Evolutionary conservation across 176 grass and related monocot genomes (phyloP), one percentile per base, ranked within the genome.

Genomic region (Raddia guianensis): DNA sequence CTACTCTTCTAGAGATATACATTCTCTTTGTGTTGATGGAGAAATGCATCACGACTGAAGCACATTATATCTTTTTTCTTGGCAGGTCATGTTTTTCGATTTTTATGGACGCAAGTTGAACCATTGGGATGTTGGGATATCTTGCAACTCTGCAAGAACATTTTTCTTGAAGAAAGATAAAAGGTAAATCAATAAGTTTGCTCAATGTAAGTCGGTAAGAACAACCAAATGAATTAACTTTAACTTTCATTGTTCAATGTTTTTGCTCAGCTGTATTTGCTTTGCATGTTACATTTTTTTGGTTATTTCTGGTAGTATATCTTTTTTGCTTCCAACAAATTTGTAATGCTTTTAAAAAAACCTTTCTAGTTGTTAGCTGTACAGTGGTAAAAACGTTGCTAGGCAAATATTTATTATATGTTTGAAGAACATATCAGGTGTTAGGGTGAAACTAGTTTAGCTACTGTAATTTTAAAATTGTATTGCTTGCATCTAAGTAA

Each of bases 101-200:
- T 93, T 99, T 77, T 99, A 88, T 75, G 97, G 97, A 4, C 89
- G 97, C 67, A 99, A 91, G 85, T 70, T 99, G 59, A 99, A 99
- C 80, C 86, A 88, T 90, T 83, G 52, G 54, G 87, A 99, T 59
- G 68, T 99, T 7, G 97, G 97, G 32, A 84, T 99, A 80, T 93
- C 97, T 32, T 99, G 97, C 90, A 96, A 93, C 65, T 87, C 97
- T 33, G 55, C 74, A 65, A 90, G 56, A 20, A 87, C 67, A 9
- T 91, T 99, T 76, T 99, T 95, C 85, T 77, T 87, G 34, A 99
- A 99, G 77, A 86, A 46, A 69, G 87, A 90, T 80, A 88, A 91
- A 73, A 82, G 90, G 93, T 96, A 96, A 88, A 83, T 1, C 8
- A 16, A 70, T 51, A 47, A 49, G 15, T 80, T 74, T 74, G 10